Percentiles rank a stretch among this genome's conserved stretches.
Conservation (phyloP, 345 rosid species). For the Capsella bursapastoris region DNA sequence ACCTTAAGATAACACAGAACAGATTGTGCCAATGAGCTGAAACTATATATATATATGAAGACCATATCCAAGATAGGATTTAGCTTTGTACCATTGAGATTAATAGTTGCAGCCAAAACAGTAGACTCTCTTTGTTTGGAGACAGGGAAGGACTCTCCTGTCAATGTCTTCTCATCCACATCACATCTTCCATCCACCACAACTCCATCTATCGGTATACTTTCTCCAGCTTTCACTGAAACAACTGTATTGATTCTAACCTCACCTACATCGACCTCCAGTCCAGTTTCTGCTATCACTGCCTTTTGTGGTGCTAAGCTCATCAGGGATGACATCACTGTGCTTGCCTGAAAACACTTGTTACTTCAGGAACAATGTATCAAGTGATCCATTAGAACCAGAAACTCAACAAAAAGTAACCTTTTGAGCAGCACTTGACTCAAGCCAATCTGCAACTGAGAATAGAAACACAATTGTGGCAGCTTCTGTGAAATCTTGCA, state of each 20-base stretch:
- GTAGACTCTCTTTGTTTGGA: conserved; percentile 62
- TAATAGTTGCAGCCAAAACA: conserved; percentile 91
- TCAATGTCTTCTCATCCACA: conserved; percentile 87
- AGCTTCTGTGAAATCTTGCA: conserved; percentile 82
- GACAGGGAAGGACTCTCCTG: conserved; percentile 89
- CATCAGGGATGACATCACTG: conserved; percentile 79
- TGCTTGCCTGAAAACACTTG: conserved; percentile 59
- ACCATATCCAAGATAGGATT: background rate
- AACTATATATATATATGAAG: background rate
- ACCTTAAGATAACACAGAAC: conserved; percentile 44
- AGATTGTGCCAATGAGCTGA: background rate
- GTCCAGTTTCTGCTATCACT: conserved; percentile 74
- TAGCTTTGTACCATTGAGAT: conserved; percentile 60
- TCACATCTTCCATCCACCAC: conserved; percentile 82
- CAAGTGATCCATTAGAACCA: background rate
- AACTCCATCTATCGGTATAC: conserved; percentile 83
- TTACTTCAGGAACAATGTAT: background rate
- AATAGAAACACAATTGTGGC: conserved; percentile 83
- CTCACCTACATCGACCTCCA: conserved; percentile 63
- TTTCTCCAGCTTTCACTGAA: conserved; percentile 82
- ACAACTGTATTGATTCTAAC: conserved; percentile 65
- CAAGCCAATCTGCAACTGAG: conserved; percentile 84
- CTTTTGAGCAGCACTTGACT: conserved; percentile 87
- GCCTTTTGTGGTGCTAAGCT: conserved; percentile 80
- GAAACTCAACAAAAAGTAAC: conserved; percentile 39